Evolutionary conservation across 192 early-diverging fungal genomes (phyloP), one percentile per base, ranked within the genome.

Genomic region (Coemansia aciculifera): DNA sequence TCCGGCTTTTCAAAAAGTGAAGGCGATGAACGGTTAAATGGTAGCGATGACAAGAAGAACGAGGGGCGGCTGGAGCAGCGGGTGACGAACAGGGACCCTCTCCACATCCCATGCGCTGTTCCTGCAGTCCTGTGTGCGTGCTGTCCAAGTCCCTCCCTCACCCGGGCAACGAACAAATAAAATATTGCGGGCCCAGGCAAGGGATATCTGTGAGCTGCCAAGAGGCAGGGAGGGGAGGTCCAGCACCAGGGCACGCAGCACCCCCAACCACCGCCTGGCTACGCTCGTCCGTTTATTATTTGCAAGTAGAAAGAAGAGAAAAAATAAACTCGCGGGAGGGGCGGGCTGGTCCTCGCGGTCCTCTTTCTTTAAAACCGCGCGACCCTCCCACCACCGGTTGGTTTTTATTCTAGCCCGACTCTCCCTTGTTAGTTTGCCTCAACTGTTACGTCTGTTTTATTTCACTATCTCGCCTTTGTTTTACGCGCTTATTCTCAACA

Each of bases 321-420:
- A 43, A 52, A 52, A 57, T 57, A 57, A 57, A 57, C 54, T 57
- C 54, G 54, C 54, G 24, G 54, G 21, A 21, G n/a, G 17, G 42
- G 54, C 54, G 54, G 54, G 32, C 54, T 57, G 54, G 54, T 57
- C 54, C 54, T 57, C 54, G 54, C 54, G 54, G 54, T 57, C 54
- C 29, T 17, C 54, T 32, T 57, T 32, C 54, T 57, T 57, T 57
- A 57, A 57, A 57, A 57, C 29, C 32, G 29, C 54, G 54, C 29
- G 54, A 29, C 52, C 52, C 52, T 56, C 52, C 52, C 52, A 31
- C 52, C 52, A 31, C 52, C 27, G 11, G 52, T 15, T 56, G 52
- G 27, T 9, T 56, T 56, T 56, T 56, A 29, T 34, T 56, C 52
- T 56, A 56, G 52, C 52, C 15, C 52, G 27, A 56, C 52, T 56